A percentile compares a stretch with the other conserved stretches of the same genome.
Conservation (phyloP, 2,329 filamentous ascomycete genomes). For the Cladorrhinum sp. region DNA sequence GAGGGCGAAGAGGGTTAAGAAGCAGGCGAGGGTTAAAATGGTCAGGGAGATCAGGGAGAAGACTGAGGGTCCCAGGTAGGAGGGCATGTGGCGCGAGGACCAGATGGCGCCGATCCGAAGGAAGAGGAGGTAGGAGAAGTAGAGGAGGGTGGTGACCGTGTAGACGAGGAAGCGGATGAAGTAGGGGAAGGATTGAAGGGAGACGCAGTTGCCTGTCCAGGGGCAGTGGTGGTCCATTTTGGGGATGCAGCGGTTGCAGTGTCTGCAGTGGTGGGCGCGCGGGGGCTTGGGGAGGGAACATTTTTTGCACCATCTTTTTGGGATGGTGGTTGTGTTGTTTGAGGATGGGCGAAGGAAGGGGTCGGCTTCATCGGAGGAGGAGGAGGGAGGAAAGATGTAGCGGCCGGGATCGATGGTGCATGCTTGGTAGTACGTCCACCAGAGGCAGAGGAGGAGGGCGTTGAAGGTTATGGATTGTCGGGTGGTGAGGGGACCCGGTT, state of each 20-base stretch:
- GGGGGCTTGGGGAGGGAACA: slow-evolving; percentile 72
- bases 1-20: slow-evolving; percentile 59
- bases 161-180: slow-evolving; percentile 76
- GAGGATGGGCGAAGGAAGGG: slow-evolving; percentile 10
- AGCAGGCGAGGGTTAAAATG: slow-evolving; percentile 55
- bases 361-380: slow-evolving; percentile 25
- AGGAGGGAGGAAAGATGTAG: slow-evolving; percentile 42
- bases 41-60: slow-evolving; percentile 60
- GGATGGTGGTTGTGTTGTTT: slow-evolving; percentile 10
- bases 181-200: slow-evolving; percentile 75
- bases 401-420: slow-evolving; percentile 57
- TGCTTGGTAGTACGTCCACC: slow-evolving; percentile 65
- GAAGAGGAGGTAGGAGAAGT: slow-evolving; percentile 59
- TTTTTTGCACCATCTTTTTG: slow-evolving; percentile 68
- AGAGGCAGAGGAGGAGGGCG: slow-evolving; percentile 58
- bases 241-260: slow-evolving; percentile 70
- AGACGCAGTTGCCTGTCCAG: slow-evolving; percentile 82
- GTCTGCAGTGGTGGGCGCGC: slow-evolving; percentile 76
- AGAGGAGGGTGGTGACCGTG: slow-evolving; percentile 62
- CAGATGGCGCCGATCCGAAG: slow-evolving; percentile 59
- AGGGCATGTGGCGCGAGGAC: slow-evolving; percentile 62
- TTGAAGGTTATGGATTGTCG: slow-evolving; percentile 65
- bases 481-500: slow-evolving; percentile 57
- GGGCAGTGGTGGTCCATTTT: slow-evolving; percentile 88
- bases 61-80: slow-evolving; percentile 68